A percentile compares a stretch with the other conserved stretches of the same genome.
These are phyloP conservation scores for Kingdonia uniflora DNA, from an alignment of 164 flowering plant genomes.

Conservation along the genomic window DNA sequence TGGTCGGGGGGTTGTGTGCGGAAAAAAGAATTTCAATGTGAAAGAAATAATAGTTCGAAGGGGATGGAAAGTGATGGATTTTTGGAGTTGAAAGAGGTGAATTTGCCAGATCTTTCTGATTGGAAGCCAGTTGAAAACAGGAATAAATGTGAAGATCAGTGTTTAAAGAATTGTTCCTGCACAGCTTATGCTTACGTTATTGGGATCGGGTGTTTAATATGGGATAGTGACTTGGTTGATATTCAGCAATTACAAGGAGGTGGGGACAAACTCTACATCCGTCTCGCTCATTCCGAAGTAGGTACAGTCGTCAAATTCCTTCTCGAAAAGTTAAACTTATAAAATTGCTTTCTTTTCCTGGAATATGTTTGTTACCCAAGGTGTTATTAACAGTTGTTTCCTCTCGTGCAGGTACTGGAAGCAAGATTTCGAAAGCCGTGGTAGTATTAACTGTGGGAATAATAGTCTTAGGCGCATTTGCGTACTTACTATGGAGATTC, in stretches of 20 bases:
- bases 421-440: too few relatives aligned
- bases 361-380: too few relatives aligned
- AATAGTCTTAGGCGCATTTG: too few relatives aligned
- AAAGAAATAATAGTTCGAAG: background rate
- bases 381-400: too few relatives aligned
- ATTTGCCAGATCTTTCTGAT: conserved; percentile 19
- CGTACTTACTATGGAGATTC: too few relatives aligned
- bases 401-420: too few relatives aligned
- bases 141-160: conserved; percentile 4
- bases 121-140: background rate
- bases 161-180: conserved; percentile 14
- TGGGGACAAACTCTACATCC: background rate
- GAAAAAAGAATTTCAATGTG: conserved; percentile 10
- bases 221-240: conserved; percentile 14
- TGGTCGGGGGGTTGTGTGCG: conserved; percentile 25
- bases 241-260: background rate
- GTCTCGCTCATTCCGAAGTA: background rate
- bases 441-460: too few relatives aligned
- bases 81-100: conserved; percentile 13
- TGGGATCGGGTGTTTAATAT: conserved; percentile 16
- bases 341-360: too few relatives aligned
- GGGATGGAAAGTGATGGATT: conserved; percentile 24
- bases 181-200: conserved; percentile 10
- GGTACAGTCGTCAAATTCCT: too few relatives aligned
- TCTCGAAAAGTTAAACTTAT: too few relatives aligned